Conservation (phyloP, 164 flowering plant genomes). For the Magnolia changhungtana region DNA sequence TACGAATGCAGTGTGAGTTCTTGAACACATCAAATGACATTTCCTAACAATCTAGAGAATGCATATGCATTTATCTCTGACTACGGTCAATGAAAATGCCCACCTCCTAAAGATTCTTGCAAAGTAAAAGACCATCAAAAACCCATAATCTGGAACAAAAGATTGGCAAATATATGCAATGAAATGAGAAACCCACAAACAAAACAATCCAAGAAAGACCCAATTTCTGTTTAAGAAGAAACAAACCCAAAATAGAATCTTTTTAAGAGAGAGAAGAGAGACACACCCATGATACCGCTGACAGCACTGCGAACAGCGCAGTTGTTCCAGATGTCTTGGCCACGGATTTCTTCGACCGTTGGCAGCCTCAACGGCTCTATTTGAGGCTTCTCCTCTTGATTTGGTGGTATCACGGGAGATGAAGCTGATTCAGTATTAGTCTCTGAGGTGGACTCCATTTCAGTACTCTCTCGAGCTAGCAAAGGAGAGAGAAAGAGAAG, state of each 20-base stretch:
- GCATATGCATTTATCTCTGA: no score
- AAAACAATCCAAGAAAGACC: not conserved
- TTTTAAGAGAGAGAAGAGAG: not conserved
- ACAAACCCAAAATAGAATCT: no score
- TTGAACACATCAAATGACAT: no score
- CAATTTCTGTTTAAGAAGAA: not conserved
- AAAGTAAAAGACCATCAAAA: no score
- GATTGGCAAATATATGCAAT: no score
- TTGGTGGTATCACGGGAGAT: slow-evolving; percentile 27
- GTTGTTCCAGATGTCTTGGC: slow-evolving; percentile 94
- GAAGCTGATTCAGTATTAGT: not conserved
- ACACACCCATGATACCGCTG: slow-evolving; percentile 85
- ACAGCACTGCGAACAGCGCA: slow-evolving; percentile 82
- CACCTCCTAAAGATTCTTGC: no score
- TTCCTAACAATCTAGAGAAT: no score
- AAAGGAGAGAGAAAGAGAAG: not conserved
- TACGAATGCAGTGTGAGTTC: no score
- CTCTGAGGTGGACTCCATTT: not conserved
- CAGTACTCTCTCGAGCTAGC: not conserved
- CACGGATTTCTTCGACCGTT: slow-evolving; percentile 73
- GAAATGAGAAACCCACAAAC: not conserved
- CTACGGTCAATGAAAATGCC: no score
- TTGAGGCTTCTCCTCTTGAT: slow-evolving; percentile 29
- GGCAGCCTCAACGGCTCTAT: slow-evolving; percentile 68
- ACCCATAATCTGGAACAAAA: no score